Percentiles rank a stretch among this genome's conserved stretches.
Conservation (phyloP, 768 basidiomycete genomes). For the Mrakia blollopis region DNA sequence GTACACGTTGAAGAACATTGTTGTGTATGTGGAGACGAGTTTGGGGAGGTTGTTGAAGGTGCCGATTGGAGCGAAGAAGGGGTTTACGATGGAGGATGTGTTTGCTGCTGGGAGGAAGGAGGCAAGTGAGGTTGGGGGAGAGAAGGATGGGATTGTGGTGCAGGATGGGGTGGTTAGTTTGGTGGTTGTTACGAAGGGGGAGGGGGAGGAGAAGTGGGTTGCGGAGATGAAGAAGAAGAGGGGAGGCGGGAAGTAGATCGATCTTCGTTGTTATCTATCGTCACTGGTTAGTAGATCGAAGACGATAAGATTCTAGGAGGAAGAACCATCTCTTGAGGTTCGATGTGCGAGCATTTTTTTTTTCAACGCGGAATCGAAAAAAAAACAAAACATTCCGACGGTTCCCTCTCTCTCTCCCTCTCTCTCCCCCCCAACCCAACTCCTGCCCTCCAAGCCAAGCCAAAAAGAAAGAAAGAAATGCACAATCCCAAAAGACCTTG, state of each 20-base stretch:
- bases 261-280: not conserved
- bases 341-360: no score
- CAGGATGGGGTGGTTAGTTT: conserved; percentile 48
- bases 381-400: no score
- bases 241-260: not conserved
- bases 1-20: conserved; percentile 61
- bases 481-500: no score
- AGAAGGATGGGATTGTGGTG: conserved; percentile 71
- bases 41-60: conserved; percentile 76
- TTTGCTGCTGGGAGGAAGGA: conserved; percentile 56
- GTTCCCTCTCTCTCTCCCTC: no score
- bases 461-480: no score
- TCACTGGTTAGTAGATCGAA: no score
- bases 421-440: no score
- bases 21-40: conserved; percentile 77
- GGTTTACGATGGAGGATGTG: conserved; percentile 77
- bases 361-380: no score
- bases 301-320: no score
- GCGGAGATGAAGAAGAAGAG: conserved; percentile 21
- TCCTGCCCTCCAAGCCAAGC: no score
- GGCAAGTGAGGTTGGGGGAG: conserved; percentile 50
- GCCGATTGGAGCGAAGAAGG: conserved; percentile 56
- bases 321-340: no score
- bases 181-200: conserved; percentile 44
- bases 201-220: conserved; percentile 35